Evolutionary conservation across 495 filamentous ascomycete species (phyloP), one percentile per base, ranked within the genome.

Genomic region (Lasiosphaeria miniovina): DNA sequence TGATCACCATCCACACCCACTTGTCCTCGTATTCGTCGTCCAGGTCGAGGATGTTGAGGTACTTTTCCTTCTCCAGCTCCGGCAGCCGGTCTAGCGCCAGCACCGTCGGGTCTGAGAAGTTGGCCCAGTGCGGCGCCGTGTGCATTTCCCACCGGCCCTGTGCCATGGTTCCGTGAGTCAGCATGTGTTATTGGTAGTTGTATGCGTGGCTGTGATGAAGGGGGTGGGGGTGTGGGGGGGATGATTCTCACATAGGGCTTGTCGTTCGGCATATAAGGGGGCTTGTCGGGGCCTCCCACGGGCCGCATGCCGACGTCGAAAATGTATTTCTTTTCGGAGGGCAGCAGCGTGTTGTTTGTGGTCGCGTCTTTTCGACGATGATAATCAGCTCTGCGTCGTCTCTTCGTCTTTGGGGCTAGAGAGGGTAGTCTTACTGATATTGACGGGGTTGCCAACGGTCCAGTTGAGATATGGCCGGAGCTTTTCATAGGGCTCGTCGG

Each of bases 21-120:
- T 57, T 34, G 43, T 63, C 52, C 31, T 35, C 9, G 10, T 24
- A 9, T 0, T 36, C 15, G 24, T 56, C 24, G 33, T 34, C 3
- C 2, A 55, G 48, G 4, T 52, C 46, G 52, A 63, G 31, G 36
- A 60, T 48, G 45, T 63, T 57, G 0, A 60, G 33, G 46, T 55
- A 40, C 14, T 52, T 32, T 38, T 63, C 9, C 7, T 24, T 7
- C 10, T 58, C 49, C 11, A 55, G 41, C 14, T 58, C 50, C 1
- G 8, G 1, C 31, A 55, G 31, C 6, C 36, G 10, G 24, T 60
- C 54, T 3, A 64, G 54, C 14, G 32, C 15, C 40, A 64, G 54
- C 14, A 64, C 36, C 1, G 74, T 72, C 9, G 75, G 76, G 46
- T 77, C 65, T 5, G 61, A 69, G 75, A 77, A 83, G 49, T 81